These are phyloP conservation scores for Nitzschia sp. DNA, from an alignment of 108 stramenopile genomes.

Conservation along the genomic window DNA sequence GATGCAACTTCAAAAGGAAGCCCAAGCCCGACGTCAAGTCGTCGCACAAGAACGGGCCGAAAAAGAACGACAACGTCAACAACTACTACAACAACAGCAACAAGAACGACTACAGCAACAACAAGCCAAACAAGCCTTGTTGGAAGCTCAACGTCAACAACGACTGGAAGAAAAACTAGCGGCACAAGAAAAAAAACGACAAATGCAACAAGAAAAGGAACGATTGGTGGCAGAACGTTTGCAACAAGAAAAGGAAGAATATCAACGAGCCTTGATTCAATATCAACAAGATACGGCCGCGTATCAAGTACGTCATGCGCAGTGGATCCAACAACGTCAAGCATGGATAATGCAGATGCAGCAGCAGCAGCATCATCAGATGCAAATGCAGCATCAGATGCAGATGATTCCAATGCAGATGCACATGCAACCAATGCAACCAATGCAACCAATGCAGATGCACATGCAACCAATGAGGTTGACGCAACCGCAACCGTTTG, in stretches of 20 bases:
- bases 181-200: conserved; percentile 12
- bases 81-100: not conserved
- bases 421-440: not conserved
- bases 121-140: conserved; percentile 21
- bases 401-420: conserved; percentile 6
- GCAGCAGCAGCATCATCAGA: not conserved
- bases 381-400: not conserved
- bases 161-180: conserved; percentile 25
- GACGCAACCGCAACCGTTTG: not conserved
- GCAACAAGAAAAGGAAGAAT: not conserved
- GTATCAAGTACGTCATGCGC: conserved; percentile 21
- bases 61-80: conserved; percentile 18
- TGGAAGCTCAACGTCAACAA: conserved; percentile 22
- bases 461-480: not conserved
- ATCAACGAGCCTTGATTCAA: conserved; percentile 11
- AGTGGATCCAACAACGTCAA: conserved; percentile 33
- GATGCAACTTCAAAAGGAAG: conserved; percentile 34
- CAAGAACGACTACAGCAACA: conserved; percentile 49
- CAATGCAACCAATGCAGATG: not conserved
- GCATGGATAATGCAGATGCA: not conserved
- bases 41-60: conserved; percentile 9
- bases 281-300: conserved; percentile 17
- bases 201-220: conserved; percentile 12
- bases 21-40: conserved; percentile 28
- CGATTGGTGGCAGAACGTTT: not conserved